Evolutionary conservation across 1,139 yeast genomes (phyloP).

Genomic region (Blastobotrys illinoisensis): DNA sequence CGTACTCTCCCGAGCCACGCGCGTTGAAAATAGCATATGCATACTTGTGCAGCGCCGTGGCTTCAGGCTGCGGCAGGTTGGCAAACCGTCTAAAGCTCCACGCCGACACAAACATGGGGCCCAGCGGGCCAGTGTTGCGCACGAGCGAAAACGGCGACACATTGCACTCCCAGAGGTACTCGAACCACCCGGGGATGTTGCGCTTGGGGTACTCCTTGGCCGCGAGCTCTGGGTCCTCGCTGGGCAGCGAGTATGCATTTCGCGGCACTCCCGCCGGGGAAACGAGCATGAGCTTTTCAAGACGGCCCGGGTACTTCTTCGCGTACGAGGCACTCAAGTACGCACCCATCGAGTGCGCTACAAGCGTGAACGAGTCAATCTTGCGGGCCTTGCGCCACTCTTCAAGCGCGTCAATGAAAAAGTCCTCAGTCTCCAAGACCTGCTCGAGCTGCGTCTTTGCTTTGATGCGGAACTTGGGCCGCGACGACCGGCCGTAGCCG

Average conservation of each 20-base stretch:
- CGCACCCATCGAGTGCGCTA: slow-evolving; percentile 95
- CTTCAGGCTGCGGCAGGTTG: slow-evolving; percentile 25
- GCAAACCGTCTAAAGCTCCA: slow-evolving; percentile 40
- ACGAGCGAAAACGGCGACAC: slow-evolving; percentile 37
- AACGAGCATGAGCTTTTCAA: slow-evolving; percentile 63
- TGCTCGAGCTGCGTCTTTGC: slow-evolving; percentile 30
- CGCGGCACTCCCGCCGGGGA: slow-evolving; percentile 83
- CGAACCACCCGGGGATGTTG: slow-evolving; percentile 29
- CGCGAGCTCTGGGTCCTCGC: slow-evolving; percentile 15
- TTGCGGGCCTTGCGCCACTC: slow-evolving; percentile 63
- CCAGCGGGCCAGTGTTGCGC: slow-evolving; percentile 37
- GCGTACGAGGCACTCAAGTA: slow-evolving; percentile 78
- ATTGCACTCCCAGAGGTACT: slow-evolving; percentile 37
- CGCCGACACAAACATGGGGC: slow-evolving; percentile 37
- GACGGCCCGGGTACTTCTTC: slow-evolving; percentile 59
- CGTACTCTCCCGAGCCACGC: slow-evolving; percentile 61
- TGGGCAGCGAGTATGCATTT: slow-evolving; percentile 28
- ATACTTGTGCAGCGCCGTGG: slow-evolving; percentile 45
- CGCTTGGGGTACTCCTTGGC: slow-evolving; percentile 10
- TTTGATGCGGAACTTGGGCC: slow-evolving; percentile 44
- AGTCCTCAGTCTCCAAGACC: slow-evolving; percentile 52
- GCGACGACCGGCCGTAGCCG: slow-evolving; percentile 77
- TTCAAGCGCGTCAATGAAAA: slow-evolving; percentile 80
- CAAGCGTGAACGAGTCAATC: slow-evolving; percentile 52
- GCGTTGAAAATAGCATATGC: slow-evolving; percentile 55